Base-by-base conservation (phyloP, 495 filamentous ascomycete species). In the Aspergillus sclerotioniger region DNA sequence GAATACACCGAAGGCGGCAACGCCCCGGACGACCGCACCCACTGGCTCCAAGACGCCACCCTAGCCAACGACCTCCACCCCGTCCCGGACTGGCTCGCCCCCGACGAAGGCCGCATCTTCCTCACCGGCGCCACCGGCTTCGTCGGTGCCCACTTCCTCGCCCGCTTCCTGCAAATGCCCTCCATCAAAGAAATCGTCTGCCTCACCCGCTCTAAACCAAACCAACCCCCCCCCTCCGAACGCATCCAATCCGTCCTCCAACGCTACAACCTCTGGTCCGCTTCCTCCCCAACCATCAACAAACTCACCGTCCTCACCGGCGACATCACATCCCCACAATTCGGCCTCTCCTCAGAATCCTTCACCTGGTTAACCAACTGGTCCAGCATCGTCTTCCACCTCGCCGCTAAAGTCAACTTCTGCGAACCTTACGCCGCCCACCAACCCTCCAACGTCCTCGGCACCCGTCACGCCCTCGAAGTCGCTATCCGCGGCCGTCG, bases 321-420 rank as follows among this genome's bases (percentile, higher is more conserved):
- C 2, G 56, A 64, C 16, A 54, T 67, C 8, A 35, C 54, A 3
- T 16, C 57, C 0, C 10, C 19, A 1, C 10, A 44, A 2, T 45
- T 67, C 1, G 61, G 58, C 2, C 20, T 67, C 1, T 19, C 35
- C 2, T 1, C 53, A 2, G 16, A 43, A 0, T 29, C 54, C 0
- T 67, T 57, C 20, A n/a, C 46, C 10, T 58, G 53, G 52, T 44
- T 61, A 3, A 41, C 28, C 0, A 20, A 59, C 6, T 57, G 58
- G 56, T 35, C 61, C 13, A 56, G 53, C 20, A 51, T 53, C 8
- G 37, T 67, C 15, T 63, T 66, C 19, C 64, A 67, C 20, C 0
- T 56, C 0, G 67, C 46, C 0, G 64, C 67, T 0, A 32, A 53
- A 6, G 64, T 69, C 50, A 67, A 69, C 44, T 67, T 17, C 8